Base-by-base conservation (phyloP, 75 land plant genomes). In the Azolla pinnata region DNA sequence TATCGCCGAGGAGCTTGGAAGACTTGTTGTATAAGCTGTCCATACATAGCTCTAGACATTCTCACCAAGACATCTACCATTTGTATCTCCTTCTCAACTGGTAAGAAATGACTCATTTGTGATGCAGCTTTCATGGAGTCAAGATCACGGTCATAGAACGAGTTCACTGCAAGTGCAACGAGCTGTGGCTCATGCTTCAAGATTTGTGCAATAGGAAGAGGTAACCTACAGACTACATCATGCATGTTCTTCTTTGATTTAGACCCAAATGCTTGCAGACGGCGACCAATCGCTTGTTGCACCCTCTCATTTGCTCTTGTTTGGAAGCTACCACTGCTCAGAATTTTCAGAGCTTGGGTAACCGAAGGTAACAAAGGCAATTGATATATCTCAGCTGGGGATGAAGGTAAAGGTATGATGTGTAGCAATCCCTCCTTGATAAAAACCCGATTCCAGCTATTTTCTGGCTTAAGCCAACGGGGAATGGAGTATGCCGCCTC, bases 41-140 rank as follows among this genome's bases (percentile, higher is more conserved):
- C 98, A 68, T 88, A 93, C 98, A 93, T 93, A 0, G 87, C 90
- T 55, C 84, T 65, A 24, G 96, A 83, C 96, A 93, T 81, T 72
- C 57, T 65, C 17, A 81, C 96, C 38, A 60, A 38, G 10, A 88
- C 77, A 50, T 57, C 47, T 46, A 93, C 96, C 79, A 85, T 64
- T 65, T 83, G 89, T n/a, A 61, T 65, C 17, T 48, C 67, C 0
- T 66, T 57, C 7, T 67, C 70, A 1, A 8, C 48, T 3, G 58
- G 45, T 55, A 91, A 51, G 66, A 93, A 93, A 67, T 63, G 76
- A 65, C 81, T 76, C 87, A 93, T 83, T 27, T 45, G 60, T 0
- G 90, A 71, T 2, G 85, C 96, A 38, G 73, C 79, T 74, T 81
- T 88, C 98, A 93, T 89, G 5, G 84, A 61, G 65, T 93, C 98